Percentiles rank a stretch among this genome's conserved stretches.
phyloP scores from a whole-genome alignment of 163 green algal genomes.

The Scenedesmus sp. region DNA sequence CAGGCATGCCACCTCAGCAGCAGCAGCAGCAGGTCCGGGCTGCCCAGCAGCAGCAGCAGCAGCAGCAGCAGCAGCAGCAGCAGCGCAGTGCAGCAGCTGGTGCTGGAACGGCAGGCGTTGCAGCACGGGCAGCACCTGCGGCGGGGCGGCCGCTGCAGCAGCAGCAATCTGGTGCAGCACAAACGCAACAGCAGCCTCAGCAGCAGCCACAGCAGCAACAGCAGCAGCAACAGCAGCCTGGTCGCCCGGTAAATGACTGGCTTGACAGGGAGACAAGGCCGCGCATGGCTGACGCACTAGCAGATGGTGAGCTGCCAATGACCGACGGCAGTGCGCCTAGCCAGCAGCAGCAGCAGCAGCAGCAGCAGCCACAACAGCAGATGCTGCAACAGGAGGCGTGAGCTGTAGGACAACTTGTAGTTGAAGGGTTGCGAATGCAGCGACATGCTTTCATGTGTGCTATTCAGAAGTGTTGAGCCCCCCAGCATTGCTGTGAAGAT shows the following conservation, averaged over 20 bases:
- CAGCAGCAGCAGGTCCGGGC: conserved; percentile 2
- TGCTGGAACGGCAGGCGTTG: neutral
- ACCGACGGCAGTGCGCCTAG: neutral
- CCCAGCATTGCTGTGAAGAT: neutral
- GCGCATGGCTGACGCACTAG: conserved; percentile 33
- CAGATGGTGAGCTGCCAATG: conserved; percentile 44
- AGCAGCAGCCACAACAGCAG: conserved; percentile 5
- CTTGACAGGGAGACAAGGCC: conserved; percentile 32
- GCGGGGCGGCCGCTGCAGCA: conserved; percentile 2
- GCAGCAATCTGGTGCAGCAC: neutral
- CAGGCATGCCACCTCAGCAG: neutral
- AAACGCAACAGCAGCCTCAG: neutral
- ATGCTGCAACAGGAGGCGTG: conserved; percentile 6
- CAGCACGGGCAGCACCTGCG: conserved; percentile 19
- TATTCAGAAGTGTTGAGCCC: too few relatives aligned
- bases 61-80: conserved; percentile 10
- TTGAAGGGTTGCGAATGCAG: neutral
- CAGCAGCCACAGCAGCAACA: conserved; percentile 24
- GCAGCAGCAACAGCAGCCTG: neutral
- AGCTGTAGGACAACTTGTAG: neutral
- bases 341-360: conserved; percentile 12
- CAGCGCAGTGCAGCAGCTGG: conserved; percentile 16
- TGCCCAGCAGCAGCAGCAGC: conserved; percentile 14
- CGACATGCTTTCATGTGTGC: neutral
- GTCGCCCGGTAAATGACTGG: conserved; percentile 45